A percentile compares a stretch with the other conserved stretches of the same genome.
Evolutionary conservation across 768 basidiomycete genomes (phyloP).

Genomic region (Gymnopilus dilepis): DNA sequence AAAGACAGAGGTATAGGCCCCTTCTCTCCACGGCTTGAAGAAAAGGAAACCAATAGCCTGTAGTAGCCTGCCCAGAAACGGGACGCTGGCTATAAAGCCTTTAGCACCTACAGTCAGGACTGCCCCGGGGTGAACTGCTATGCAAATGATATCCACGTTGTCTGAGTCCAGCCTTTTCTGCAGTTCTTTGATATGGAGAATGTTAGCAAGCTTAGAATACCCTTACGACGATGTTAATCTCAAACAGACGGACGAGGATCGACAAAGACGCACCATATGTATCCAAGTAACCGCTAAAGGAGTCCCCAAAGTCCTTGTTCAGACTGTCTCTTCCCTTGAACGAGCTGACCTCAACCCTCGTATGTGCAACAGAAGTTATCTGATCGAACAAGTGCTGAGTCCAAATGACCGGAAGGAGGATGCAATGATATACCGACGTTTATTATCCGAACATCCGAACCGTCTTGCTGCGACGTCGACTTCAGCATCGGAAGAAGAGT

Average conservation of each 20-base stretch:
- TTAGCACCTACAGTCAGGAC: slow-evolving; percentile 5
- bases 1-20: slow-evolving; percentile 1
- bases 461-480: slow-evolving; percentile 19
- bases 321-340: not conserved
- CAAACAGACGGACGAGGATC: not conserved
- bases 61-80: not conserved
- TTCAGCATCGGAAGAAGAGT: slow-evolving; percentile 28
- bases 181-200: slow-evolving; percentile 11
- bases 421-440: slow-evolving; percentile 19
- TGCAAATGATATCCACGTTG: slow-evolving; percentile 1
- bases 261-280: slow-evolving; percentile 1
- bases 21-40: not conserved
- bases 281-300: not conserved
- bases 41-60: not conserved
- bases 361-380: slow-evolving; percentile 4
- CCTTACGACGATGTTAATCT: not conserved
- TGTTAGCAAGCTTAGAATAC: slow-evolving; percentile 11
- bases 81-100: slow-evolving; percentile 1
- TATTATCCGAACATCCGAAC: slow-evolving; percentile 28
- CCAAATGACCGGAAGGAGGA: not conserved
- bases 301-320: slow-evolving; percentile 5
- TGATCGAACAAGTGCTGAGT: not conserved
- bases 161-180: slow-evolving; percentile 3
- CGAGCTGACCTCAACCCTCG: not conserved
- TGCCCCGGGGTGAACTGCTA: slow-evolving; percentile 7